Percentiles rank a stretch among this genome's conserved stretches.
Evolutionary conservation across 169 alveolate genomes (phyloP).

Genomic region (Besnoitia besnoiti): DNA sequence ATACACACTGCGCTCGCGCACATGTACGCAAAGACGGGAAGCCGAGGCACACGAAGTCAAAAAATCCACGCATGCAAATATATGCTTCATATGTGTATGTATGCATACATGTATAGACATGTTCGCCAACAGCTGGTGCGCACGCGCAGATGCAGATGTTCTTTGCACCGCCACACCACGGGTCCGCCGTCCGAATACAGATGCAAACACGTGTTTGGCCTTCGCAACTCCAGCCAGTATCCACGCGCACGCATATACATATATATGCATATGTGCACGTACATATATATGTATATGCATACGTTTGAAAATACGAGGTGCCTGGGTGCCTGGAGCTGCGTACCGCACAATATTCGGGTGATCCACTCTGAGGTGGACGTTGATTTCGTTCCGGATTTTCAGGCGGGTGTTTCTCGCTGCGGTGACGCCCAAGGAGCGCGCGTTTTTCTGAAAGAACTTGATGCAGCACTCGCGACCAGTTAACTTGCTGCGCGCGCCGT

Average conservation of each 20-base stretch:
- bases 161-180: too few relatives aligned
- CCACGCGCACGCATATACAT: too few relatives aligned
- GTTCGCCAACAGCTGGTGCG: background rate
- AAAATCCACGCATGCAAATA: background rate
- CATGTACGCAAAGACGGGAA: too few relatives aligned
- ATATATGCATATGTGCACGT: too few relatives aligned
- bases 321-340: background rate
- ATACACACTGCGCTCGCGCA: too few relatives aligned
- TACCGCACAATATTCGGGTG: background rate
- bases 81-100: background rate
- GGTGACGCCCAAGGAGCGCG: too few relatives aligned
- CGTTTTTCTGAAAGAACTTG: background rate
- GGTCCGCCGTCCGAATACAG: too few relatives aligned
- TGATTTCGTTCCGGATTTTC: background rate
- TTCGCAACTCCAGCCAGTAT: too few relatives aligned
- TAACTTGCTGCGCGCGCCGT: background rate
- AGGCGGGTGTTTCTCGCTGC: background rate
- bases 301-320: too few relatives aligned
- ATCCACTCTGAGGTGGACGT: background rate
- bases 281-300: too few relatives aligned
- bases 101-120: background rate
- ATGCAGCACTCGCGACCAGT: background rate
- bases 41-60: background rate
- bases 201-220: too few relatives aligned
- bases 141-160: background rate